Evolutionary conservation across 1,284 basidiomycete species (phyloP).

Genomic region (Ganoderma lingzhi): DNA sequence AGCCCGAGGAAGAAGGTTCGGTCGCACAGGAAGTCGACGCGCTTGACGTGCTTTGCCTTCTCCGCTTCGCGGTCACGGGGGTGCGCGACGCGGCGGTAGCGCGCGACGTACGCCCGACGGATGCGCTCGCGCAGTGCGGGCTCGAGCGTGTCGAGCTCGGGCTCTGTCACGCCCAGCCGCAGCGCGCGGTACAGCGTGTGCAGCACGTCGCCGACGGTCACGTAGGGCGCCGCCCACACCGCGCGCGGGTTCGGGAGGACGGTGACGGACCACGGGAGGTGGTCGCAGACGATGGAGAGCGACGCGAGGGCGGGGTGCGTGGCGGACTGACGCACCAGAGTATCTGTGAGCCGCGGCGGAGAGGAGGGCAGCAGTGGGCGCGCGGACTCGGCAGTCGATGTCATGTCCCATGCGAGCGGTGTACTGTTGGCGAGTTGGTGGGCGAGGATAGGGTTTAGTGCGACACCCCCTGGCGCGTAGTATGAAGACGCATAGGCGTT

Average conservation of each 20-base stretch:
- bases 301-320: slow-evolving; percentile 24
- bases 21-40: slow-evolving; percentile 38
- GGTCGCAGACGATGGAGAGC: slow-evolving; percentile 29
- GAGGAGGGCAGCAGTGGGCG: slow-evolving; percentile 13
- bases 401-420: slow-evolving; percentile 29
- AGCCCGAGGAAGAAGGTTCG: slow-evolving; percentile 33
- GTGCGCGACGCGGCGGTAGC: slow-evolving; percentile 27
- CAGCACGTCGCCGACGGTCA: slow-evolving; percentile 36
- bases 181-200: slow-evolving; percentile 32
- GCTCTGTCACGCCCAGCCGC: slow-evolving; percentile 24
- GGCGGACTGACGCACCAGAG: slow-evolving; percentile 24
- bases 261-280: slow-evolving; percentile 32
- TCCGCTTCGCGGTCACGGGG: slow-evolving; percentile 26
- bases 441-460: slow-evolving; percentile 25
- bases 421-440: slow-evolving; percentile 15
- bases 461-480: slow-evolving; percentile 11
- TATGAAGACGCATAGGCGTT: slow-evolving; percentile 11
- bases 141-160: slow-evolving; percentile 27
- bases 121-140: slow-evolving; percentile 28
- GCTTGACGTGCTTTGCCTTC: slow-evolving; percentile 34
- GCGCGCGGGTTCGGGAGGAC: slow-evolving; percentile 17
- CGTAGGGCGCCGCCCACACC: slow-evolving; percentile 29
- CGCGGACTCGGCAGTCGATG: slow-evolving; percentile 17
- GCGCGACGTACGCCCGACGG: slow-evolving; percentile 27
- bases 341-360: slow-evolving; percentile 14